Evolutionary conservation across 2,329 filamentous ascomycete genomes (phyloP).

Genomic region (Penicillium rolfsii): DNA sequence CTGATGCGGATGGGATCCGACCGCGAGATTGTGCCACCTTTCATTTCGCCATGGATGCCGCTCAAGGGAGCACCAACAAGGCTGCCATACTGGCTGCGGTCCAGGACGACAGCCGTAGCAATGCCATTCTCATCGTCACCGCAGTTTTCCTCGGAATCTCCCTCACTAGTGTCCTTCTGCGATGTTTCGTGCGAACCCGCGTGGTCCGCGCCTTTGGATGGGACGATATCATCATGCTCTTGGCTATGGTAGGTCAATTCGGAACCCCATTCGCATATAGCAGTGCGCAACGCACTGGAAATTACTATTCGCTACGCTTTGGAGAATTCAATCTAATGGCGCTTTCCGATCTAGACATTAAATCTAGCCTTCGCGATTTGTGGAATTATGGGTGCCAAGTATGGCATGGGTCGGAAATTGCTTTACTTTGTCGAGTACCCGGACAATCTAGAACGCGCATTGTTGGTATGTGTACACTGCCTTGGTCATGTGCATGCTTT

Average conservation of each 20-base stretch:
- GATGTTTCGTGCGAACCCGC: slow-evolving; percentile 47
- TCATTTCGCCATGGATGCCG: slow-evolving; percentile 16
- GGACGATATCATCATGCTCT: slow-evolving; percentile 40
- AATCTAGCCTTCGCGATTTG: slow-evolving; percentile 35
- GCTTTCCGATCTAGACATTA: slow-evolving; percentile 19
- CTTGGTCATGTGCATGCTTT: not conserved
- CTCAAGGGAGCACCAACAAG: slow-evolving; percentile 2
- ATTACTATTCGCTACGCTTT: not conserved
- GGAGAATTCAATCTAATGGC: not conserved
- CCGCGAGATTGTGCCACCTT: slow-evolving; percentile 1
- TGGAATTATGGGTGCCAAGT: slow-evolving; percentile 31
- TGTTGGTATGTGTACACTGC: slow-evolving; percentile 27
- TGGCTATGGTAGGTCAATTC: slow-evolving; percentile 33
- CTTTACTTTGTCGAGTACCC: slow-evolving; percentile 25
- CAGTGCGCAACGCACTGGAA: not conserved
- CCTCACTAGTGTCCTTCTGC: slow-evolving; percentile 41
- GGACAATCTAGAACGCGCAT: slow-evolving; percentile 26
- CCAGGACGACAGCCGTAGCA: slow-evolving; percentile 23
- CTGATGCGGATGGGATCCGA: slow-evolving; percentile 15
- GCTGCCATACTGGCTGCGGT: slow-evolving; percentile 9
- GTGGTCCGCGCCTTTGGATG: slow-evolving; percentile 46
- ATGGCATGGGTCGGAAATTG: slow-evolving; percentile 29
- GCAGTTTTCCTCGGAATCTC: slow-evolving; percentile 47
- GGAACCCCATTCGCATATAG: not conserved
- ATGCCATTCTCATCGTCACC: slow-evolving; percentile 32